Evolutionary conservation across 2,329 filamentous ascomycete genomes (phyloP).

Genomic region (Fusarium goolgardi): DNA sequence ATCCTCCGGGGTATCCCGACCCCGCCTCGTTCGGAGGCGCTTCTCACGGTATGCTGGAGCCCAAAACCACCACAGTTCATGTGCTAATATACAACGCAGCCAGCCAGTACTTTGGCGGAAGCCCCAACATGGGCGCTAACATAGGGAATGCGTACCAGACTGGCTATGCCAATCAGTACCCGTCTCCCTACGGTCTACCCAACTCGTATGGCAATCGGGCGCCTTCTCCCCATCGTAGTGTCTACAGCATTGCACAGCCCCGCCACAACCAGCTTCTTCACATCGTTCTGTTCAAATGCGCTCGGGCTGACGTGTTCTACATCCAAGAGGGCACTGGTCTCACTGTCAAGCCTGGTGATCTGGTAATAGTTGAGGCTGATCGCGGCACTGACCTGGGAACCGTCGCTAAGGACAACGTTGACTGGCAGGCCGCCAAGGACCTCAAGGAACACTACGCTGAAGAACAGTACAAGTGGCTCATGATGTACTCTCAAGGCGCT

Average conservation of each 20-base stretch:
- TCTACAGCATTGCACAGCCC: conserved; percentile 70
- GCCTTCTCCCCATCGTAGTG: conserved; percentile 70
- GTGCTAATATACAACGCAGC: conserved; percentile 23
- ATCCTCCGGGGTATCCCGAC: conserved; percentile 55
- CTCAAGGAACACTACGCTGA: conserved; percentile 91
- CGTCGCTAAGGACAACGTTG: conserved; percentile 87
- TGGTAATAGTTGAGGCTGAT: conserved; percentile 98
- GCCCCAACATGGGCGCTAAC: conserved; percentile 42
- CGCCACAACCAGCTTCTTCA: conserved; percentile 79
- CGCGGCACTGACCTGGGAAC: conserved; percentile 95
- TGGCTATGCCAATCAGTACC: conserved; percentile 55
- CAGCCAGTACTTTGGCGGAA: conserved; percentile 46
- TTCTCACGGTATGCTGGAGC: conserved; percentile 55
- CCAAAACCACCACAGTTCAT: neutral
- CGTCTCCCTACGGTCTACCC: conserved; percentile 60
- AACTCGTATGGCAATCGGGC: conserved; percentile 62
- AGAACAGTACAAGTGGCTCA: conserved; percentile 97
- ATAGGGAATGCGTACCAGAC: conserved; percentile 46
- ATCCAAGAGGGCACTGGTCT: conserved; percentile 95
- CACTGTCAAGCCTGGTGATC: conserved; percentile 87
- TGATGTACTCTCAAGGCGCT: conserved; percentile 94
- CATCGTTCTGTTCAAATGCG: conserved; percentile 96
- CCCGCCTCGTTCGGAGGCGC: conserved; percentile 52
- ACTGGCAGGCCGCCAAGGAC: conserved; percentile 87
- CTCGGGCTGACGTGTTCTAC: conserved; percentile 94